Conservation (phyloP, 2,329 filamentous ascomycete species). For the Arachnopeziza araneosa region DNA sequence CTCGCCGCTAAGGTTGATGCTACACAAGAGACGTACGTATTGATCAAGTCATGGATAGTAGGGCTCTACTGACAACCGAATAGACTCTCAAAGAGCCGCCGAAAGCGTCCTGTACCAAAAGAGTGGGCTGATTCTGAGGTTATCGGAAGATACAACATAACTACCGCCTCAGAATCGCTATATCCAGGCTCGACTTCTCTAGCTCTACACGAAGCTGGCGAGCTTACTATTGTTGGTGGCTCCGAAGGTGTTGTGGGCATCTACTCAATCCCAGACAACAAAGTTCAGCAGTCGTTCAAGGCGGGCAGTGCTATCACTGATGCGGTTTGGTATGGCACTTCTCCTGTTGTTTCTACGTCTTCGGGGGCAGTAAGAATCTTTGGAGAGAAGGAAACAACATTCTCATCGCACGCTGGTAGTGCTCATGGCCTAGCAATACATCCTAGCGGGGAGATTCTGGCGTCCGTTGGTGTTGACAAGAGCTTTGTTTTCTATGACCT, state of each 20-base stretch:
- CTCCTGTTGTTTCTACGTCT: slow-evolving; percentile 28
- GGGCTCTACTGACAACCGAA: slow-evolving; percentile 11
- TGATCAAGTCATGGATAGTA: not conserved
- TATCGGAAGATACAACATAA: slow-evolving; percentile 54
- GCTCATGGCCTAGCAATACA: slow-evolving; percentile 75
- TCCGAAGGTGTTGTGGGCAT: slow-evolving; percentile 62
- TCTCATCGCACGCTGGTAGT: slow-evolving; percentile 78
- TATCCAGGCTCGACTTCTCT: slow-evolving; percentile 54
- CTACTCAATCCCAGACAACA: slow-evolving; percentile 71
- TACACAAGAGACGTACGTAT: slow-evolving; percentile 69
- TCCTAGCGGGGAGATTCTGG: slow-evolving; percentile 75
- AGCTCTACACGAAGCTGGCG: slow-evolving; percentile 51
- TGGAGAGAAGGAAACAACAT: slow-evolving; percentile 58
- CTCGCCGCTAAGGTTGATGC: slow-evolving; percentile 70
- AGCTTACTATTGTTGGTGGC: slow-evolving; percentile 58
- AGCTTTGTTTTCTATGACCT: slow-evolving; percentile 89
- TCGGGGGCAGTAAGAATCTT: slow-evolving; percentile 70
- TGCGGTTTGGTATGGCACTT: slow-evolving; percentile 42
- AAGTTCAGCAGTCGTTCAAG: slow-evolving; percentile 46
- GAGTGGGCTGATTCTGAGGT: slow-evolving; percentile 77
- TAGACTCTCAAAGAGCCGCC: slow-evolving; percentile 80
- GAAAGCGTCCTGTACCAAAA: slow-evolving; percentile 80
- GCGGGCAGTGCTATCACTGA: slow-evolving; percentile 49
- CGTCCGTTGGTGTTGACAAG: slow-evolving; percentile 86
- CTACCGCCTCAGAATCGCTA: slow-evolving; percentile 48